Base-by-base conservation (phyloP, 2,329 filamentous ascomycete species). In the Arthrobotrys sphaeroides region DNA sequence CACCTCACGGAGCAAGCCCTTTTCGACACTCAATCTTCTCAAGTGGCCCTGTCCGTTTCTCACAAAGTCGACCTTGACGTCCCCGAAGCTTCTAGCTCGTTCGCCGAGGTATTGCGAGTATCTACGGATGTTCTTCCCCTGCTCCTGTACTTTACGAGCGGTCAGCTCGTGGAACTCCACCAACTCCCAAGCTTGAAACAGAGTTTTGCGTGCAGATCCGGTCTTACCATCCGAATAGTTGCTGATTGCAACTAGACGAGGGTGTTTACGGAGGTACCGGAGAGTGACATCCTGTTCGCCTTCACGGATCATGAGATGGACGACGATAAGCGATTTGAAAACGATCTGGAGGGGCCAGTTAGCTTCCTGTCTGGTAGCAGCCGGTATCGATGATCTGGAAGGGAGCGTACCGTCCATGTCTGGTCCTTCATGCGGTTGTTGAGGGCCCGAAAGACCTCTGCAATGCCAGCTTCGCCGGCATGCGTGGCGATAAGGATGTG, bases 291-390 rank as follows among this genome's bases (percentile, higher is more conserved):
- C 93, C 33, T 90, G 89, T 78, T 94, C 90, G 64, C 95, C 95
- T 84, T 99, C 95, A 79, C 95, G 89, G 82, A 99, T 95, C 95
- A 99, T 98, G 77, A 98, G 85, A 83, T 99, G 95, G 51, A 96
- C 89, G 55, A 96, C 95, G 80, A 98, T 97, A 79, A 99, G 86
- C 80, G 93, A 90, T 85, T 99, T 99, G 89, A 97, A 97, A 78
- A 97, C 94, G 70, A 79, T 80, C 79, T 80, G 18, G 20, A 64
- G 22, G 28, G 33, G 12, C 16, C 5, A 2, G 24, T 70, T 62
- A 70, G 66, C 43, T 33, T 40, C 38, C 5, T 26, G 24, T 38
- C 31, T 31, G 10, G 12, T 24, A 12, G 22, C 31, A 5, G 31
- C 7, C 31, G 16, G 5, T 1, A 22, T 10, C 16, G 16, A 10